These are phyloP conservation scores for Mortierella sp. DNA, from an alignment of 371 early-diverging fungal genomes.

Conservation along the genomic window DNA sequence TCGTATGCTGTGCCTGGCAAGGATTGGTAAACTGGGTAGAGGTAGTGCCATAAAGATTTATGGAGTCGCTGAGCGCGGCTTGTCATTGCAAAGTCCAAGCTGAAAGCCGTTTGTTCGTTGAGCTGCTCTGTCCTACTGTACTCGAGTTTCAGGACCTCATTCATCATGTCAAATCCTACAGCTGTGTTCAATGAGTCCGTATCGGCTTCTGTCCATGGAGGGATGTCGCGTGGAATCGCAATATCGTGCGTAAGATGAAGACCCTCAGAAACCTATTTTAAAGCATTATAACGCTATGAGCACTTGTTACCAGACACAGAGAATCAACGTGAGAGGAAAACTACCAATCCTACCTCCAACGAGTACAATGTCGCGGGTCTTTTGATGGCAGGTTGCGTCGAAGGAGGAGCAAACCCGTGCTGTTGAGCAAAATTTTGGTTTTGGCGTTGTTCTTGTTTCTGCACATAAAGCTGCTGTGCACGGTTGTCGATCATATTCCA, in stretches of 20 bases:
- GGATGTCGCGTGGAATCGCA: constrained; percentile 33
- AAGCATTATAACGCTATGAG: no score
- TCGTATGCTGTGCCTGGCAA: constrained; percentile 7
- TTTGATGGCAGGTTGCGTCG: not conserved
- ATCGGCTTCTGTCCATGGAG: constrained; percentile 29
- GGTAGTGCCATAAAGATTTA: constrained; percentile 39
- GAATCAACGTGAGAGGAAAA: not conserved
- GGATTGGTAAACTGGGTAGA: constrained; percentile 20
- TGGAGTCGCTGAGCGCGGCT: constrained; percentile 19
- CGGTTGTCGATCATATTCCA: not conserved
- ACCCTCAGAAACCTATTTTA: constrained; percentile 21
- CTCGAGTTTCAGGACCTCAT: constrained; percentile 25
- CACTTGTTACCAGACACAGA: not conserved
- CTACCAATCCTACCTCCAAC: constrained; percentile 3
- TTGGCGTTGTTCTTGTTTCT: not conserved
- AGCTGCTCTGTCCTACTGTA: constrained; percentile 21
- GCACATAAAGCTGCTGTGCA: not conserved
- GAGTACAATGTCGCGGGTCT: constrained; percentile 1
- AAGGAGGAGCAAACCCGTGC: not conserved
- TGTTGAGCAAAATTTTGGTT: not conserved
- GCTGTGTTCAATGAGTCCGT: constrained; percentile 20
- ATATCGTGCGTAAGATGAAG: constrained; percentile 36
- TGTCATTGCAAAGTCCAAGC: constrained; percentile 15
- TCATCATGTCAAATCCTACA: constrained; percentile 27
- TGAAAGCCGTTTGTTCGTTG: not conserved